Evolutionary conservation across 164 flowering plant species (phyloP), one percentile per base, ranked within the genome.

Genomic region (Annona cherimola): DNA sequence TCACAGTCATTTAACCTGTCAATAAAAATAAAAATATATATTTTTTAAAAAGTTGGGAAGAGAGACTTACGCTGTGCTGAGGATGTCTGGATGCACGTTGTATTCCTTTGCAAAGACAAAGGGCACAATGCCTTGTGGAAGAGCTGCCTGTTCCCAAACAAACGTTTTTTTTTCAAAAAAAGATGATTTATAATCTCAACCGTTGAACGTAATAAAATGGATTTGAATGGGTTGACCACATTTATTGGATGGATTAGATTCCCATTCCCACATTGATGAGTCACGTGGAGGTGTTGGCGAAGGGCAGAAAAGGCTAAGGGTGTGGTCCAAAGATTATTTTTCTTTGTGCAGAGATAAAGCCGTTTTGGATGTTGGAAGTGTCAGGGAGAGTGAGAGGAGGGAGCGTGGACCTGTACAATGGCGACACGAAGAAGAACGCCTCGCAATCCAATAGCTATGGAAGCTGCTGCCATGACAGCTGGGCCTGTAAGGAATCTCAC

Each of bases 381-480:
- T n/a, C n/a, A 66, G 68, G 20, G 44, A 68, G 42, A 77, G 66
- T 69, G 67, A 63, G 66, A 72, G 72, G 4, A 63, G n/a, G 66
- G 41, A 40, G 5, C 20, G 71, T 63, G n/a, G 6, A 89, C 98
- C 96, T 92, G 98, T 46, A 92, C 96, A 83, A 92, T 89, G 82
- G 94, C 96, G 73, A 90, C 79, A 69, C 81, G 98, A 68, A 92
- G 81, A 82, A 92, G 94, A 66, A 63, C 83, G 19, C 98, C 98
- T 4, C 83, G 84, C 45, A 92, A 86, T 20, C 98, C 98, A 82
- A 92, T 87, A 81, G 88, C 89, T 77, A 86, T 81, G 80, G 96
- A 90, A 86, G 96, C 96, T 71, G 89, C 96, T 39, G 98, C 94
- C 98, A 90, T 92, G 80, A 90, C 90, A 84, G 94, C 98, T 82